These are phyloP conservation scores for Dendrocalamus latiflorus DNA, from an alignment of 202 grass and related monocot species.

Conservation along the genomic window DNA sequence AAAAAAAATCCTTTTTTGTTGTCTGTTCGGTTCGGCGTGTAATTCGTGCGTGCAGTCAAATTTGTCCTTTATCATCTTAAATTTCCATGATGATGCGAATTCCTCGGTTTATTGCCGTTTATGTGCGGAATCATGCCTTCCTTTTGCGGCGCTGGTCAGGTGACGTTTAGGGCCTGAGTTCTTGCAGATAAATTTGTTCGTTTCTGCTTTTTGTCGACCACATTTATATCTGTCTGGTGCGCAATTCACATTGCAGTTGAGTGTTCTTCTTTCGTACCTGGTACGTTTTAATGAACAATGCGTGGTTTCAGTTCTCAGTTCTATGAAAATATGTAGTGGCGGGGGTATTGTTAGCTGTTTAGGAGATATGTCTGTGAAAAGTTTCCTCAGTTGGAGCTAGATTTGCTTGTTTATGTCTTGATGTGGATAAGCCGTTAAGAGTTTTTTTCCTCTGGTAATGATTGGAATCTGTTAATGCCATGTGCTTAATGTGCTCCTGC, in stretches of 20 bases:
- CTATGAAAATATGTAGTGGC: neutral
- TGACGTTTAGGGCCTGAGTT: neutral
- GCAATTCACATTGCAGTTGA: neutral
- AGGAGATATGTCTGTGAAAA: neutral
- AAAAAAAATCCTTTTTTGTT: neutral
- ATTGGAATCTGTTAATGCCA: neutral
- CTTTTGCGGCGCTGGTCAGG: neutral
- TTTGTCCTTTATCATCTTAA: neutral
- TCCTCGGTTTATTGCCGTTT: neutral
- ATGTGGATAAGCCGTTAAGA: neutral
- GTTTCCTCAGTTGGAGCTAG: neutral
- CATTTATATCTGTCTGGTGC: neutral
- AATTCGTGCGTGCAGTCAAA: neutral
- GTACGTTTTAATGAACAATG: neutral
- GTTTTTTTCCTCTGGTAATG: neutral
- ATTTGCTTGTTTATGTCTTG: neutral
- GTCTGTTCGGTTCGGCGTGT: neutral
- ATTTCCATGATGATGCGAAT: neutral
- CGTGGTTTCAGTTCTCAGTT: conserved; percentile 4
- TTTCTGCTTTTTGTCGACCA: neutral
- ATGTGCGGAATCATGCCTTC: neutral
- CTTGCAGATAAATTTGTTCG: neutral
- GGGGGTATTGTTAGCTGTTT: neutral
- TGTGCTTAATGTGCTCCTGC: neutral
- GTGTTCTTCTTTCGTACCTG: neutral